Conservation (phyloP, 2,329 filamentous ascomycete species). For the Botrytis tulipae region DNA sequence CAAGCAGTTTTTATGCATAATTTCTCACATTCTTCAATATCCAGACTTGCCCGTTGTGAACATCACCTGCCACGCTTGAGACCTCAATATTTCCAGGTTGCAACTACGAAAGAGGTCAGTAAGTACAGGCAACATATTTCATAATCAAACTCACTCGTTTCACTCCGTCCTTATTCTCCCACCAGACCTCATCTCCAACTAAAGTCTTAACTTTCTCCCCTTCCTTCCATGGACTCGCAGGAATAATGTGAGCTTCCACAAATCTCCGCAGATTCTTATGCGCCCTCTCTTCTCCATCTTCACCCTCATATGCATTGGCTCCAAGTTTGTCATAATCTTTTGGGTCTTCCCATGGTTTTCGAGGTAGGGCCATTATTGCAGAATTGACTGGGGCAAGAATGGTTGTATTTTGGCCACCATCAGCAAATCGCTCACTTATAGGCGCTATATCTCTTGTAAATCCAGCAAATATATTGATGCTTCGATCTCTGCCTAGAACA, state of each 20-base stretch:
- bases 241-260: slow-evolving; percentile 81
- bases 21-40: slow-evolving; percentile 53
- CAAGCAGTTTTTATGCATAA: slow-evolving; percentile 29
- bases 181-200: slow-evolving; percentile 72
- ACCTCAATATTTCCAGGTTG: slow-evolving; percentile 81
- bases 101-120: slow-evolving; percentile 48
- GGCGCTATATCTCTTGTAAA: slow-evolving; percentile 73
- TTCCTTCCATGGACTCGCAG: slow-evolving; percentile 71
- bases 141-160: slow-evolving; percentile 55
- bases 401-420: slow-evolving; percentile 68
- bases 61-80: slow-evolving; percentile 67
- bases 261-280: slow-evolving; percentile 74
- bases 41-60: slow-evolving; percentile 80
- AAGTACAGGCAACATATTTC: neutral
- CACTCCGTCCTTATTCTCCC: slow-evolving; percentile 69
- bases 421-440: slow-evolving; percentile 67
- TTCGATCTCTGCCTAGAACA: slow-evolving; percentile 74
- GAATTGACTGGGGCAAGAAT: slow-evolving; percentile 85
- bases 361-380: slow-evolving; percentile 71
- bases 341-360: slow-evolving; percentile 84
- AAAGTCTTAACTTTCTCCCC: slow-evolving; percentile 64
- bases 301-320: slow-evolving; percentile 70
- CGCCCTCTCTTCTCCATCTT: slow-evolving; percentile 72
- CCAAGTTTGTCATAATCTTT: slow-evolving; percentile 69
- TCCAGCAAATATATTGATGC: slow-evolving; percentile 80